A percentile compares a stretch with the other conserved stretches of the same genome.
These are phyloP conservation scores for Megacollybia marginata DNA, from an alignment of 768 basidiomycete genomes.

Conservation along the genomic window DNA sequence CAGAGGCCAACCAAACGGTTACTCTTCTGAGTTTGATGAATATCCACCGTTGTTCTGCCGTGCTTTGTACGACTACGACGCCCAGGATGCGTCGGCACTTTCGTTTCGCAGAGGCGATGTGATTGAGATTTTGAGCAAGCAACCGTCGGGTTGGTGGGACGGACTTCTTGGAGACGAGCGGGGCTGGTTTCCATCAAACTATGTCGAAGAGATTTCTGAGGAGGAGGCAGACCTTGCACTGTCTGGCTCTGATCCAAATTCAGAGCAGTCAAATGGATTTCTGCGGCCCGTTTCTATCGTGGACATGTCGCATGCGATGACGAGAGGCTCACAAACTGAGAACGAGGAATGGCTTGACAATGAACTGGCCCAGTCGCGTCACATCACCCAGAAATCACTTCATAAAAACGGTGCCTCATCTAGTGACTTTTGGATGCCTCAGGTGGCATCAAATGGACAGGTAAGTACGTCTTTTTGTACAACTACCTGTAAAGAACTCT, in stretches of 20 bases:
- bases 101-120: constrained; percentile 83
- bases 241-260: constrained; percentile 40
- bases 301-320: constrained; percentile 44
- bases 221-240: constrained; percentile 72
- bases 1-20: constrained; percentile 25
- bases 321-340: constrained; percentile 33
- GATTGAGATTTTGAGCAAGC: constrained; percentile 87
- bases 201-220: constrained; percentile 72
- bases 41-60: constrained; percentile 79
- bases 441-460: constrained; percentile 76
- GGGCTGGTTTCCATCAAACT: constrained; percentile 98
- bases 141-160: constrained; percentile 98
- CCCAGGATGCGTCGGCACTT: constrained; percentile 83
- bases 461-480: constrained; percentile 32
- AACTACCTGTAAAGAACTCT: background rate
- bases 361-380: constrained; percentile 27
- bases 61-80: constrained; percentile 86
- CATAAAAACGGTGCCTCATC: constrained; percentile 24
- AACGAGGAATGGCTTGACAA: constrained; percentile 54
- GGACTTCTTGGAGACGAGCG: constrained; percentile 83
- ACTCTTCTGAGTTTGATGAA: constrained; percentile 41
- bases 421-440: constrained; percentile 89
- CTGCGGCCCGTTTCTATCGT: constrained; percentile 27
- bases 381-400: constrained; percentile 23
- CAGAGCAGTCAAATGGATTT: constrained; percentile 17